Base-by-base conservation (phyloP, 768 basidiomycete species). In the Crepidotus variabilis region DNA sequence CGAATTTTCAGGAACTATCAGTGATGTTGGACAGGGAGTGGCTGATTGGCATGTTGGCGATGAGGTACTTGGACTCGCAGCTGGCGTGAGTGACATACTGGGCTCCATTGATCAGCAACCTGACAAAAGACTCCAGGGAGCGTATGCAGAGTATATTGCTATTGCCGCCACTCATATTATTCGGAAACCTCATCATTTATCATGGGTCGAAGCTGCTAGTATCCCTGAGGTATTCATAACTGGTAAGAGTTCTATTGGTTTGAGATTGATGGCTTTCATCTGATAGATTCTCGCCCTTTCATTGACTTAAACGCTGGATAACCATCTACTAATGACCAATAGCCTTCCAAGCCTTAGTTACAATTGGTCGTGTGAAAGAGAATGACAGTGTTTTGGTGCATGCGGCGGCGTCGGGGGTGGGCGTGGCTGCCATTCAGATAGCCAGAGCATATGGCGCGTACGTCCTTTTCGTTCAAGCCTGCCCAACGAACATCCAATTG, bases 181-280 rank as follows among this genome's bases (percentile, higher is more conserved):
- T 56, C 75, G 66, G 58, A 97, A 98, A 70, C 92, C 94, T 6
- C 66, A 69, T 23, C 71, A 86, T 67, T 73, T 98, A 58, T 82
- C 85, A 28, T 96, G 90, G 90, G 78, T 74, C 0, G 86, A 97
- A 65, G 93, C 92, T 8, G 93, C 94, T 13, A 87, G 85, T 61
- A 84, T 97, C 39, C 91, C 92, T 0, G 95, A 98, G 72, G 86
- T 82, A 58, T 95, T 88, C 72, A 72, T 97, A 55, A 97, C 95
- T 54, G 93, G 93, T 85, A 61, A 60, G 74, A 24, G 13, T 8
- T 8, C 13, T 13, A 21, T 24, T 36, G 22, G 24, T 4, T 28
- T 28, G 28, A 28, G 28, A 28, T 28, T 8, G 8, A 8, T 28
- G 8, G 4, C 28, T 4, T 28, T 11, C 22, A 46, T 23, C n/a